phyloP scores from a whole-genome alignment of 371 early-diverging fungal species.

The Mortierella sp. region DNA sequence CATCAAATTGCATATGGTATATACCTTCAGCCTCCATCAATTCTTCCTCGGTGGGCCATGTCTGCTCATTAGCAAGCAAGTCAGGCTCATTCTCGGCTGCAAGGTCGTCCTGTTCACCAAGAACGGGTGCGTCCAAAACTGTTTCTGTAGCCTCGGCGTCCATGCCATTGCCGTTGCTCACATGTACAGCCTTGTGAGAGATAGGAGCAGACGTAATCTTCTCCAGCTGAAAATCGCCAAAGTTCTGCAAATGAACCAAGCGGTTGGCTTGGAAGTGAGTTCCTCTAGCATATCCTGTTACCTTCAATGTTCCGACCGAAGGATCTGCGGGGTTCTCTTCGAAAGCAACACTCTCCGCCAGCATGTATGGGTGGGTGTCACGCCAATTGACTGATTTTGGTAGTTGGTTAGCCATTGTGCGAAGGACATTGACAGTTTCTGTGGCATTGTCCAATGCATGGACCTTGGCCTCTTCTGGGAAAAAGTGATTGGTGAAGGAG shows the following conservation, averaged over 20 bases:
- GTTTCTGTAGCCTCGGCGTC: conserved; percentile 60
- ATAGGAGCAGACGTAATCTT: conserved; percentile 63
- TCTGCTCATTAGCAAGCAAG: conserved; percentile 92
- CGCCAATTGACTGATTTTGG: conserved; percentile 90
- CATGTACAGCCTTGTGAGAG: conserved; percentile 27
- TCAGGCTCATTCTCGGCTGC: conserved; percentile 91
- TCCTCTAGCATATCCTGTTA: conserved; percentile 89
- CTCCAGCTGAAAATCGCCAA: conserved; percentile 92
- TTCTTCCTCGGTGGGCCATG: conserved; percentile 98
- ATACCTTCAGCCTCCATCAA: conserved; percentile 81
- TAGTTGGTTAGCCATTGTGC: conserved; percentile 77
- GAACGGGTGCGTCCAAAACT: conserved; percentile 73
- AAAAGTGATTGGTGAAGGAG: conserved; percentile 87
- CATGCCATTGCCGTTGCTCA: conserved; percentile 44
- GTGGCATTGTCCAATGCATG: conserved; percentile 68
- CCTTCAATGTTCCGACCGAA: conserved; percentile 74
- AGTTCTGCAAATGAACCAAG: conserved; percentile 89
- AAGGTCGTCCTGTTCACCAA: conserved; percentile 81
- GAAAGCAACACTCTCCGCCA: conserved; percentile 76
- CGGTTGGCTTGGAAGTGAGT: conserved; percentile 88
- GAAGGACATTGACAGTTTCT: conserved; percentile 66
- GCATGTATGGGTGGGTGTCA: conserved; percentile 88
- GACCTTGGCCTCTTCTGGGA: conserved; percentile 84
- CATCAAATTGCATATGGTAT: not conserved
- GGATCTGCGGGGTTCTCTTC: conserved; percentile 58